phyloP scores from a whole-genome alignment of 345 rosid species.

The Isatis tinctoria region DNA sequence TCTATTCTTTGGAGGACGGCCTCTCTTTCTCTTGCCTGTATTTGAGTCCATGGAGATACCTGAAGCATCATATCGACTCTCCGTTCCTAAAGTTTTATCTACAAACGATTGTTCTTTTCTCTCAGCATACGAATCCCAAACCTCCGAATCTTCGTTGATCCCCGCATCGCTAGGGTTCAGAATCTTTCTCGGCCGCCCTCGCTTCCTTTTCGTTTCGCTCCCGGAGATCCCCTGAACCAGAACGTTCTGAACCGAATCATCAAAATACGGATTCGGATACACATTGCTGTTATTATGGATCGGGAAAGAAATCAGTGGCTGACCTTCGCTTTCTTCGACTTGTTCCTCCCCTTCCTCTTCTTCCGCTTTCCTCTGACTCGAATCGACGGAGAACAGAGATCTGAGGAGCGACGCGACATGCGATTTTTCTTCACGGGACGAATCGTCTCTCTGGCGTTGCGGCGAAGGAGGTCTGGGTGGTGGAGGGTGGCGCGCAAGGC shows the following conservation, averaged over 20 bases:
- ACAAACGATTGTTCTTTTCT: background rate
- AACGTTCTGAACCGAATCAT: constrained; percentile 8
- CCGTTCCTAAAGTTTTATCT: background rate
- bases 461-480: constrained; percentile 26
- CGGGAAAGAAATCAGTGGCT: constrained; percentile 39
- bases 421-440: constrained; percentile 46
- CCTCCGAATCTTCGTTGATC: constrained; percentile 2
- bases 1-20: constrained; percentile 51
- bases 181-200: constrained; percentile 60
- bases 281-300: constrained; percentile 22
- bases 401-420: constrained; percentile 46
- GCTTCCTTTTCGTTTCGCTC: constrained; percentile 44
- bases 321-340: constrained; percentile 18
- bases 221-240: constrained; percentile 27
- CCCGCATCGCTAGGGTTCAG: constrained; percentile 24
- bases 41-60: constrained; percentile 12
- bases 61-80: constrained; percentile 6
- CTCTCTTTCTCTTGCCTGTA: constrained; percentile 55
- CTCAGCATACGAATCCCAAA: background rate
- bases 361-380: constrained; percentile 19
- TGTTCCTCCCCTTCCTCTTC: constrained; percentile 23
- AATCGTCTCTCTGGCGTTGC: constrained; percentile 23
- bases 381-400: constrained; percentile 51
- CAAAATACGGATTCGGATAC: constrained; percentile 19
- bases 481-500: constrained; percentile 53